Evolutionary conservation across 257 asterid species (phyloP), one percentile per base, ranked within the genome.

Genomic region (Solanum paucissectum): DNA sequence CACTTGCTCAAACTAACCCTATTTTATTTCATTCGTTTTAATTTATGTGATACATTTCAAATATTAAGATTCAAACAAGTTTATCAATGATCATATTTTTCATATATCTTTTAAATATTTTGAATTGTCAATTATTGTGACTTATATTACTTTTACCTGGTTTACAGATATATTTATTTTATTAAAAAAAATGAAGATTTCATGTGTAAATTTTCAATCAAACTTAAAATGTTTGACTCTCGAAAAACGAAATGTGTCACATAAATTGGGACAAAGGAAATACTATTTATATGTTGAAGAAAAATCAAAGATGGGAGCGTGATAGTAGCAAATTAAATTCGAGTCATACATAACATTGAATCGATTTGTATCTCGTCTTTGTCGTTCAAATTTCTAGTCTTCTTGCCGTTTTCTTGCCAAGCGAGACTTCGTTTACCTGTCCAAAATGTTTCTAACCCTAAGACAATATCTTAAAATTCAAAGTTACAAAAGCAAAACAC

Each of bases 321-420:
- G 33, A 55, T 55, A 25, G 27, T 68, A 12, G 10, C 74, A 68
- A 12, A 68, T 25, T 68, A 68, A 68, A 68, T 68, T 27, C 5
- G 10, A 27, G 74, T 25, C 74, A 66, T 1, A 6, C 3, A 1
- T 33, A n/a, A 64, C 33, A 25, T n/a, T 64, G 73, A 66, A 27
- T 3, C 37, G 37, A 10, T 27, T 2, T 5, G 93, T 71, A 94
- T 94, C 89, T 93, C 90, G 76, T 91, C 87, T 0, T 34, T 18
- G 81, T 34, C 29, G 46, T 73, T 20, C 81, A 73, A 73, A 34
- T 73, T 18, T 34, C 16, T 20, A 18, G 27, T 13, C 29, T 34
- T 73, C 13, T 71, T 33, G 62, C n/a, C 62, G 10, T 55, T 55
- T 29, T 32, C 40, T 71, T 13, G 4, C 40, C 38, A 71, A 71